Evolutionary conservation across 208 protist species (phyloP), one percentile per base, ranked within the genome.

Genomic region (Acanthamoeba rhysodes): DNA sequence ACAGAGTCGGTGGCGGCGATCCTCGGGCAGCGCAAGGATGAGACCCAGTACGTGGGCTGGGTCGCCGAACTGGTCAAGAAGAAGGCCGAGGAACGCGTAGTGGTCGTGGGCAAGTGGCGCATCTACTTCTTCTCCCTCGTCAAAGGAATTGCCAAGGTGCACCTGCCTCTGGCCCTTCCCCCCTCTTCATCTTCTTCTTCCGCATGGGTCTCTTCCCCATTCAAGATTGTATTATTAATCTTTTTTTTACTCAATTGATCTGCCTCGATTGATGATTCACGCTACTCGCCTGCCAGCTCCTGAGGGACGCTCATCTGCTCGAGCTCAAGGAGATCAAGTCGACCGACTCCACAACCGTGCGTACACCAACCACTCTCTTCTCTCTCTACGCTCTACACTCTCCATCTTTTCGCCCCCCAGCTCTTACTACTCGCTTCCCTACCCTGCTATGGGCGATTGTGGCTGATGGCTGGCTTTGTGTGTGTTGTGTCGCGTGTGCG

Each of bases 1-100:
- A 16, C 48, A 96, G 95, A 96, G 66, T 48, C 41, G 57, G 34
- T 96, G 55, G 64, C 10, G 34, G 27, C 93, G 22, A 29, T 96
- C 12, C 50, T 96, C 48, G n/a, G n/a, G 50, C 95, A 96, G 59
- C 84, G 41, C 22, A 96, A 95, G 74, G 88, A 95, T 76, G 95
- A 96, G 55, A 6, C 14, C 16, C 76, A 90, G 37, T 95, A 76
- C 37, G 50, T 95, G n/a, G 57, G 66, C 6, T 95, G 88, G 50
- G 64, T 8, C 66, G 94, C 90, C n/a, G 95, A 96, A 66, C 92
- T 95, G 64, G 94, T 95, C 41, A 97, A 96, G n/a, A 96, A 97
- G 29, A 96, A 95, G 55, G 95, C 94, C 57, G 94, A 95, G 53
- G 95, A 96, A 62, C 70, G 96, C 64, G 80, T 97, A 20, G 62